Conservation (phyloP, 2,329 filamentous ascomycete species). For the Neofusicoccum parvum region DNA sequence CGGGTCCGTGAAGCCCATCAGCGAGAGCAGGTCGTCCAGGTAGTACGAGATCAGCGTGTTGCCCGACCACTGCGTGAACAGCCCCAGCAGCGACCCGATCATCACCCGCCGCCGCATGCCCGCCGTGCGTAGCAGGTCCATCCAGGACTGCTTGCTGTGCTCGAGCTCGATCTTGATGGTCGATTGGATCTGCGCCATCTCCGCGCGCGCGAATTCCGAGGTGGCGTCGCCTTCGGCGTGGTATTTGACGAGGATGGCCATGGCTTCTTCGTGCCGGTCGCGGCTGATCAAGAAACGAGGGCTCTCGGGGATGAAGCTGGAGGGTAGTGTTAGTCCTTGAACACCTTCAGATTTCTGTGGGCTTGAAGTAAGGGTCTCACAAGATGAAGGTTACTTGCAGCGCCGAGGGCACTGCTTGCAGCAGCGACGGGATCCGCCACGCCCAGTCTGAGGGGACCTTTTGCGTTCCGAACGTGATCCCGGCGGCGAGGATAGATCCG, state of each 20-base stretch:
- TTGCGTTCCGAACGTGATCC: slow-evolving; percentile 65
- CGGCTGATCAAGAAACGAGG: slow-evolving; percentile 67
- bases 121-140: slow-evolving; percentile 63
- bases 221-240: slow-evolving; percentile 62
- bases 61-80: slow-evolving; percentile 70
- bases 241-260: slow-evolving; percentile 62
- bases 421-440: slow-evolving; percentile 67
- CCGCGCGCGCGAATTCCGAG: slow-evolving; percentile 61
- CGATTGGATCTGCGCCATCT: slow-evolving; percentile 67
- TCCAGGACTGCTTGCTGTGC: slow-evolving; percentile 56
- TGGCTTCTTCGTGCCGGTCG: slow-evolving; percentile 64
- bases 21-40: slow-evolving; percentile 63
- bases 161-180: slow-evolving; percentile 63
- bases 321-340: slow-evolving; percentile 51
- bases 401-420: slow-evolving; percentile 64
- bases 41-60: slow-evolving; percentile 70
- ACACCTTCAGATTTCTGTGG: slow-evolving; percentile 35
- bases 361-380: slow-evolving; percentile 22
- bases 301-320: slow-evolving; percentile 59
- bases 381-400: slow-evolving; percentile 68
- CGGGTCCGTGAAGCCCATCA: slow-evolving; percentile 59
- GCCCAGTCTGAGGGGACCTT: slow-evolving; percentile 63
- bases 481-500: slow-evolving; percentile 59
- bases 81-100: slow-evolving; percentile 60
- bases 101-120: slow-evolving; percentile 66